Evolutionary conservation across 371 early-diverging fungal species (phyloP), one percentile per base, ranked within the genome.

Genomic region (Apophysomyces trapeziformis): DNA sequence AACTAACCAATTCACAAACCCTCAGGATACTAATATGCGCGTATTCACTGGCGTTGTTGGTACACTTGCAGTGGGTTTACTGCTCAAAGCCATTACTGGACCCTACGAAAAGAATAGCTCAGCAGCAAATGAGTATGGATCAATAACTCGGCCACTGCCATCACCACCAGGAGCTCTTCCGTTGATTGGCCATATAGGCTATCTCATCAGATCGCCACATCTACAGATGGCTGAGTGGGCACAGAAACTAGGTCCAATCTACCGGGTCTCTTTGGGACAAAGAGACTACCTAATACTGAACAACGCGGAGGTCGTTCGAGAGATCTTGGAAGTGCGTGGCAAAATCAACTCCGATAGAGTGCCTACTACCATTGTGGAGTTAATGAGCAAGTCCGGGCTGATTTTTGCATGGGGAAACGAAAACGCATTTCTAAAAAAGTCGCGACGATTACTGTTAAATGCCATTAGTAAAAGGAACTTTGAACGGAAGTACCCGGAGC

Each of bases 191-290:
- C 54, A 50, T 21, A 26, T 21, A 1, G n/a, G n/a, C 9, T 8
- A 21, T 21, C 21, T 50, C 21, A n/a, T 50, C 9, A n/a, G 9
- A 16, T 50, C 54, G 9, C 54, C 54, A 9, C 54, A 50, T 50
- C 54, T 50, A n/a, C 54, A 50, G 54, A 50, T 50, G 54, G 18
- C 21, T 21, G 54, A 50, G 21, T 50, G 54, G 54, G n/a, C 54
- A 9, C 4, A 50, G 21, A 8, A n/a, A 21, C 11, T 50, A 6
- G 54, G 54, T 4, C 54, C 54, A 11, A 50, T 50, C 9, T 50
- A 50, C 2, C 21, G 9, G 21, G 21, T 50, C 2, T 50, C 54
- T 21, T 18, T 50, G 32, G 54, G 54, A 2, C 21, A n/a, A 21
- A 16, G 21, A 5, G 21, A n/a, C 8, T 50, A 18, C 21, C 18